Evolutionary conservation across 2,329 filamentous ascomycete species (phyloP).

Genomic region (Colletotrichum liaoningense): DNA sequence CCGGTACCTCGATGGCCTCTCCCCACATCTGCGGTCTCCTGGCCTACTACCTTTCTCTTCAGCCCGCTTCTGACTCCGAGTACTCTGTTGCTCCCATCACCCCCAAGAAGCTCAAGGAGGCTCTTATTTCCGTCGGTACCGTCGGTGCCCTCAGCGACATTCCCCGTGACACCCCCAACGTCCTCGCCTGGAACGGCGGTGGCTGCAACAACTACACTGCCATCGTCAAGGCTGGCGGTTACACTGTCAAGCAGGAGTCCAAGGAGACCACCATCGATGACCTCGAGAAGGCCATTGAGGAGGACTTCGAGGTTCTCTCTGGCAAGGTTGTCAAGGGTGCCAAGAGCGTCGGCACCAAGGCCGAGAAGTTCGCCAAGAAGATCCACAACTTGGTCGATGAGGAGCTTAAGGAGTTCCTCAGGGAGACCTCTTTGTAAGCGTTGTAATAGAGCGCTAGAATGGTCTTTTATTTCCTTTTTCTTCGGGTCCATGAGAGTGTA

Average conservation of each 20-base stretch:
- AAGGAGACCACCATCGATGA: constrained; percentile 63
- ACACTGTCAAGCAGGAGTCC: constrained; percentile 67
- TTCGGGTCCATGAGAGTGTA: constrained; percentile 38
- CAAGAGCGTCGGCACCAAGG: constrained; percentile 65
- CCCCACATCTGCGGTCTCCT: constrained; percentile 96
- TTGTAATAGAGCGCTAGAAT: constrained; percentile 11
- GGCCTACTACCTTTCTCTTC: constrained; percentile 97
- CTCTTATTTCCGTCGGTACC: constrained; percentile 86
- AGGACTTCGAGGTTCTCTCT: constrained; percentile 70
- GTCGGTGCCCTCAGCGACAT: constrained; percentile 82
- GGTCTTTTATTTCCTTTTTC: constrained; percentile 36
- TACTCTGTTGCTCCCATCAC: constrained; percentile 91
- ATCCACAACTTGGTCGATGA: constrained; percentile 71
- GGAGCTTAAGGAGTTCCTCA: constrained; percentile 70
- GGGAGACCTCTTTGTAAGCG: constrained; percentile 58
- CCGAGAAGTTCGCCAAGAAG: constrained; percentile 72
- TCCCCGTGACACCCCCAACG: constrained; percentile 87
- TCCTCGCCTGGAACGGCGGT: constrained; percentile 99
- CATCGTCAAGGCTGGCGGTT: constrained; percentile 81
- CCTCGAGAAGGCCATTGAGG: constrained; percentile 69
- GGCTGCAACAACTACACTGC: constrained; percentile 90
- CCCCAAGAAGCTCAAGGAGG: constrained; percentile 92
- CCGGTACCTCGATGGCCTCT: constrained; percentile 98
- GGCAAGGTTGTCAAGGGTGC: constrained; percentile 67
- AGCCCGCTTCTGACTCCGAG: constrained; percentile 89